Conservation (phyloP, 805 yeast genomes). For the Starmera quercuum region DNA sequence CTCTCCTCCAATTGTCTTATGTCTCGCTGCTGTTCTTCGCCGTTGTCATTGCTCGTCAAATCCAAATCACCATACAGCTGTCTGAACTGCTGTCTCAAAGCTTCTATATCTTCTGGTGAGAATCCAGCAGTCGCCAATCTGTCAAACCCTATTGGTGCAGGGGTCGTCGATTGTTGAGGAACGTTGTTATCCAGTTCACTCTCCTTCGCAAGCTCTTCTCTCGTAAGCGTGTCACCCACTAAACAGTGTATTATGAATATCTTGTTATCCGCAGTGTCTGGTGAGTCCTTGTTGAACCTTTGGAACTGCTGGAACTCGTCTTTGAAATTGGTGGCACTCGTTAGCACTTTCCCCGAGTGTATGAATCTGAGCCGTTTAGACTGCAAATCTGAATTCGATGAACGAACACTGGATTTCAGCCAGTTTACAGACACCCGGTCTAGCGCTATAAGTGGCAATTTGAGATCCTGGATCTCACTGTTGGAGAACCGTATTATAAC, state of each 20-base stretch:
- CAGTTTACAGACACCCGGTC: conserved; percentile 27
- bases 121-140: conserved; percentile 79
- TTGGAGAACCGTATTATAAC: conserved; percentile 39
- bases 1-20: conserved; percentile 70
- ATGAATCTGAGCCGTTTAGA: conserved; percentile 53
- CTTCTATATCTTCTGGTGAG: conserved; percentile 65
- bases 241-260: conserved; percentile 71
- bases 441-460: conserved; percentile 26
- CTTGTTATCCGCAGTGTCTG: conserved; percentile 8
- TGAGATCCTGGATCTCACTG: conserved; percentile 31
- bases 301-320: conserved; percentile 34
- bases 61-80: conserved; percentile 48
- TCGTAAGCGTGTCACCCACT: conserved; percentile 56
- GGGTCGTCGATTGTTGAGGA: conserved; percentile 45
- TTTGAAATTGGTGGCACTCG: conserved; percentile 46
- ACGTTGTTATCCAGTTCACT: conserved; percentile 45
- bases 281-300: conserved; percentile 11
- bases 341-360: conserved; percentile 59
- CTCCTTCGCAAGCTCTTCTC: conserved; percentile 52
- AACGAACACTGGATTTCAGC: conserved; percentile 37
- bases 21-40: conserved; percentile 34
- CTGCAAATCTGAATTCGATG: conserved; percentile 15
- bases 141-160: conserved; percentile 81
- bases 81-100: conserved; percentile 67
- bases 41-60: conserved; percentile 11